A percentile compares a stretch with the other conserved stretches of the same genome.
phyloP scores from a whole-genome alignment of 2,329 filamentous ascomycete species.

The Clarireedia homoeocarpa region DNA sequence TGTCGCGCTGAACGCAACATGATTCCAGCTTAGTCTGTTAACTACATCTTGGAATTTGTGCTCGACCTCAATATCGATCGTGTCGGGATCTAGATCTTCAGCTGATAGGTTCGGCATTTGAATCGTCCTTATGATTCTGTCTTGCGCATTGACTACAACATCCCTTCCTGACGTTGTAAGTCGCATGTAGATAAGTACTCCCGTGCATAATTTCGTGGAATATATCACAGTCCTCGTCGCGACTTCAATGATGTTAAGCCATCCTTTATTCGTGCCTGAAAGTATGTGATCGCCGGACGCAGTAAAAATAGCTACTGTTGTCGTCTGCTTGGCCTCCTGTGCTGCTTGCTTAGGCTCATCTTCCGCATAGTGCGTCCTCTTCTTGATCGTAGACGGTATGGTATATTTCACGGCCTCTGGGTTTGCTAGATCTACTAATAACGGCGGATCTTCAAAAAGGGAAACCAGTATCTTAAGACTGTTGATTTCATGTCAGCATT shows the following conservation, averaged over 20 bases:
- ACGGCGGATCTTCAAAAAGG: conserved; percentile 86
- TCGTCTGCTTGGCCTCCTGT: conserved; percentile 90
- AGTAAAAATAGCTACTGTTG: conserved; percentile 86
- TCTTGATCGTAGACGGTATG: conserved; percentile 68
- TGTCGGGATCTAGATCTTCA: conserved; percentile 69
- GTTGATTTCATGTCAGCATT: conserved; percentile 6
- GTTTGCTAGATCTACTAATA: conserved; percentile 73
- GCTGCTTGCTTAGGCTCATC: conserved; percentile 77
- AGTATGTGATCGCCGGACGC: conserved; percentile 80
- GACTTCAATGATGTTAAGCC: conserved; percentile 89
- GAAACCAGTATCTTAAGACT: conserved; percentile 83
- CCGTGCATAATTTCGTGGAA: conserved; percentile 79
- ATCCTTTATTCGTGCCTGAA: conserved; percentile 89
- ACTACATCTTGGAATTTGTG: conserved; percentile 99
- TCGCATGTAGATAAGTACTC: conserved; percentile 80
- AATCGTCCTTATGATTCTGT: conserved; percentile 90
- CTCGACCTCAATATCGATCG: conserved; percentile 82
- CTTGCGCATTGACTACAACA: conserved; percentile 84
- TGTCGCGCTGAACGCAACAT: conserved; percentile 88
- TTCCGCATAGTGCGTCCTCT: conserved; percentile 60
- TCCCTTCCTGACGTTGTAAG: conserved; percentile 79
- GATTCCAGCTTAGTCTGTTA: conserved; percentile 91
- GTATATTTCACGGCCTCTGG: conserved; percentile 65
- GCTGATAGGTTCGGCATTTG: conserved; percentile 71
- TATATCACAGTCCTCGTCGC: conserved; percentile 75